These are phyloP conservation scores for Colletotrichum sp. DNA, from an alignment of 2,329 filamentous ascomycete genomes.

Conservation along the genomic window DNA sequence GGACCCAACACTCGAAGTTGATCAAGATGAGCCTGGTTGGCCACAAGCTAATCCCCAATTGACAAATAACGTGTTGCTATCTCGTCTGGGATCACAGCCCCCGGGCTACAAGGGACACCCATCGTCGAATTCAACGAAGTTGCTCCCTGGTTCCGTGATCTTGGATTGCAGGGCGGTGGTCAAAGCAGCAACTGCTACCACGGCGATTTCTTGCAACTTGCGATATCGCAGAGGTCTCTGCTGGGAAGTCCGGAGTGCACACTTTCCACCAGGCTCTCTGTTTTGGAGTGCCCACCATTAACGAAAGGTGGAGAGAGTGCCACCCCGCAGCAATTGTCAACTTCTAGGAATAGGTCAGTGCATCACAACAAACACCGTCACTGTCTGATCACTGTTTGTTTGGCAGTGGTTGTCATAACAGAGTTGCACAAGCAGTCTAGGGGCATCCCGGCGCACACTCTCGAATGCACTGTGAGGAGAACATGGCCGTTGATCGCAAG, in stretches of 20 bases:
- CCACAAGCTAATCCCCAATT: neutral
- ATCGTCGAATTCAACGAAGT: neutral
- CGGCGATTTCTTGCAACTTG: neutral
- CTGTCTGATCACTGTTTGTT: conserved; percentile 1
- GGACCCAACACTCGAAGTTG: neutral
- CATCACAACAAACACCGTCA: conserved; percentile 8
- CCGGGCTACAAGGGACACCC: neutral
- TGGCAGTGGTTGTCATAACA: neutral
- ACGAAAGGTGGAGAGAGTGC: neutral
- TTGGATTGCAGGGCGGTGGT: neutral
- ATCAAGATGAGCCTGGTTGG: neutral
- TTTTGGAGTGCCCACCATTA: neutral
- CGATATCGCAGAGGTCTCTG: neutral
- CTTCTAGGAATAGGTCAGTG: neutral
- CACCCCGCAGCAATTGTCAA: neutral
- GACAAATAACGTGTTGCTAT: neutral
- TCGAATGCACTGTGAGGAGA: neutral
- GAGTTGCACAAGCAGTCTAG: neutral
- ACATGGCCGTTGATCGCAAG: neutral
- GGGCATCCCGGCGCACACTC: neutral
- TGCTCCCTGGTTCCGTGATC: neutral
- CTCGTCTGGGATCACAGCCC: neutral
- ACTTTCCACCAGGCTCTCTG: neutral
- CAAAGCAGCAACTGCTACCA: neutral
- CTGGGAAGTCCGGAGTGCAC: neutral